phyloP scores from a whole-genome alignment of 176 grass and related monocot species.

The Musa beccarii region DNA sequence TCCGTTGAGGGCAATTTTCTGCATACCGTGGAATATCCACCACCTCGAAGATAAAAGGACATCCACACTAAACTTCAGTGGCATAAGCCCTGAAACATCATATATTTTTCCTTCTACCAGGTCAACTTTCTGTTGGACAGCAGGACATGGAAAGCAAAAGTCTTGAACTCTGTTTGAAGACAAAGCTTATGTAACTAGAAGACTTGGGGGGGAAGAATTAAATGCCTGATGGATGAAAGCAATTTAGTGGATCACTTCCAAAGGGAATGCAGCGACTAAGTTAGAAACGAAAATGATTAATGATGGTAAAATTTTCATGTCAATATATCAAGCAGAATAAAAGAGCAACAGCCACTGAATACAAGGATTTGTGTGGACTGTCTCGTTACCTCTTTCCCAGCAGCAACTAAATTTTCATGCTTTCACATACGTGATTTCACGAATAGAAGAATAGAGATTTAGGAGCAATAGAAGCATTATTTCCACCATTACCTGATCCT shows the following conservation, averaged over 20 bases:
- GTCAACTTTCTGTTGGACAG: conserved; percentile 56
- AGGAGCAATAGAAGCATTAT: background rate
- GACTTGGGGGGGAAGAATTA: too few relatives aligned
- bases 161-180: background rate
- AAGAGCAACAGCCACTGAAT: background rate
- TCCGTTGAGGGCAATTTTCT: conserved; percentile 41
- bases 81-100: conserved; percentile 56
- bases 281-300: too few relatives aligned
- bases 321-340: background rate
- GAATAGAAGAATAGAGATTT: background rate
- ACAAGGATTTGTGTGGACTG: background rate
- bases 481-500: conserved; percentile 50
- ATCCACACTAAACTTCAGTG: conserved; percentile 37
- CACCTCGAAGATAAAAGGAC: conserved; percentile 55
- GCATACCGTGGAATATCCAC: conserved; percentile 70
- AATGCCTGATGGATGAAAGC: too few relatives aligned
- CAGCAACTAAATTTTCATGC: background rate
- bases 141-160: background rate
- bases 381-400: background rate
- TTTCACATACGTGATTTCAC: background rate
- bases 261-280: too few relatives aligned
- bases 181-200: background rate
- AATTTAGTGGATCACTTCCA: too few relatives aligned
- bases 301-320: too few relatives aligned
- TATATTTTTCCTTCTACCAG: conserved; percentile 84